Evolutionary conservation across 805 yeast genomes (phyloP).

Genomic region (Pichia manshurica): DNA sequence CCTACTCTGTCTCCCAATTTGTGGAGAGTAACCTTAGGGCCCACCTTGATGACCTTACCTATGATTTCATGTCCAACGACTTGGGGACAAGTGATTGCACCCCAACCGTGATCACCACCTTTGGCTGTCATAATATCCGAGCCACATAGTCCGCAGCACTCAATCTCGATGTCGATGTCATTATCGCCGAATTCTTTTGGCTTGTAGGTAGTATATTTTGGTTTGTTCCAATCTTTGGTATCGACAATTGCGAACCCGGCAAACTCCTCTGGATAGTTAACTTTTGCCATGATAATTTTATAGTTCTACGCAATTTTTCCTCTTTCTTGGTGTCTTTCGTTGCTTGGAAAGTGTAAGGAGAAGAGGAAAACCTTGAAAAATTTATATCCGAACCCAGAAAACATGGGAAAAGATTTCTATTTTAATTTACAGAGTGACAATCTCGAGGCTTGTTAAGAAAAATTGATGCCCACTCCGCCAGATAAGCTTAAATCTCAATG

Average conservation of each 20-base stretch:
- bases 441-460: too few species aligned
- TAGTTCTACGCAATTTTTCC: too few species aligned
- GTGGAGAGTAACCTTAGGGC: conserved; percentile 30
- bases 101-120: conserved; percentile 46
- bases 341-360: too few species aligned
- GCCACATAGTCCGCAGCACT: conserved; percentile 65
- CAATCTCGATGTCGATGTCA: conserved; percentile 54
- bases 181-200: conserved; percentile 40
- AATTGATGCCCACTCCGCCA: too few species aligned
- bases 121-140: conserved; percentile 49
- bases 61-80: conserved; percentile 48
- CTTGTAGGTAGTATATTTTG: conserved; percentile 43
- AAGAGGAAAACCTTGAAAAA: too few species aligned
- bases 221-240: conserved; percentile 49
- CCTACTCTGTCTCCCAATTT: conserved; percentile 44
- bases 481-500: too few species aligned
- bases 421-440: too few species aligned
- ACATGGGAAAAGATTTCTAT: too few species aligned
- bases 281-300: conserved; percentile 11
- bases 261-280: conserved; percentile 49
- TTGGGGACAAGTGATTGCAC: conserved; percentile 33
- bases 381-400: too few species aligned
- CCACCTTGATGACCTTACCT: conserved; percentile 37
- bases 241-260: conserved; percentile 51
- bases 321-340: too few species aligned